Conservation (phyloP, 2,329 filamentous ascomycete species). For the Lecanoromycetidae sp. region DNA sequence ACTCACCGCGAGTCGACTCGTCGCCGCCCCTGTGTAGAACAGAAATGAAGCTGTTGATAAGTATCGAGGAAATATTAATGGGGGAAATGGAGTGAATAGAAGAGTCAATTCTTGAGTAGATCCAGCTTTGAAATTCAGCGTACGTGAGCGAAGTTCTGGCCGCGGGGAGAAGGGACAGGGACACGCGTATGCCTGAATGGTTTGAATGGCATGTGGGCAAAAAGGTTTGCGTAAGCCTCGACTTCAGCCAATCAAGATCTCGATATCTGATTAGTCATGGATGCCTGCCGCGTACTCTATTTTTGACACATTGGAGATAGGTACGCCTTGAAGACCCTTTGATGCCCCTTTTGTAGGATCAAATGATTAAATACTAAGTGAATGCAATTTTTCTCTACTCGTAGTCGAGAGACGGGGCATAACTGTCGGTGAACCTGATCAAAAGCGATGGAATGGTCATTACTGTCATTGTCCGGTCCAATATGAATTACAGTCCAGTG, state of each 20-base stretch:
- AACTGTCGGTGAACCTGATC: no score
- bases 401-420: no score
- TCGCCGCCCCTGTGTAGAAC: no score
- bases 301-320: no score
- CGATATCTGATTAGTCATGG: neutral
- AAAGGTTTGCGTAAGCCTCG: neutral
- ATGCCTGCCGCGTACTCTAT: neutral
- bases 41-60: neutral
- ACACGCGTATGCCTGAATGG: constrained; percentile 1
- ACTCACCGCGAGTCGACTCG: neutral
- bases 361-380: no score
- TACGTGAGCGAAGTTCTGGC: neutral
- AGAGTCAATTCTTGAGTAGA: neutral
- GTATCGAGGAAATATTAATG: neutral
- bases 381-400: no score
- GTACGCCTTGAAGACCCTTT: neutral
- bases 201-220: no score
- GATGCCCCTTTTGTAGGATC: neutral
- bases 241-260: neutral
- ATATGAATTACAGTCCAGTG: no score
- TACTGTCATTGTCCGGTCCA: no score
- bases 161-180: neutral
- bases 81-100: neutral
- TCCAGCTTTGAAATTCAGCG: neutral
- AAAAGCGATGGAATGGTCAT: no score